Evolutionary conservation across 1,284 basidiomycete species (phyloP).

Genomic region (Cutaneotrichosporon spelunceum): DNA sequence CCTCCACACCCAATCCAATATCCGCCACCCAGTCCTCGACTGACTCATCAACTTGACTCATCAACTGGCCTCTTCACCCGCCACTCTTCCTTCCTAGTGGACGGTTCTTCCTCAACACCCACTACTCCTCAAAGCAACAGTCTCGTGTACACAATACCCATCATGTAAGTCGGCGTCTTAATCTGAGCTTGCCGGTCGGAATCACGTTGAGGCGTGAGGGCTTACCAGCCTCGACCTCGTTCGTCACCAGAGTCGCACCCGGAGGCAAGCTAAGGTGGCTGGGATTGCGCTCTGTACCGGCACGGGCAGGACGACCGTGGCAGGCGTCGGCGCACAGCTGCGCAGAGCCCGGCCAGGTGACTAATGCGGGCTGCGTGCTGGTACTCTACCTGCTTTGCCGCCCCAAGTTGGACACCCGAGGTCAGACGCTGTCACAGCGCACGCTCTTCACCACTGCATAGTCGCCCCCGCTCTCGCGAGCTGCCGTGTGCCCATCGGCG

Average conservation of each 20-base stretch:
- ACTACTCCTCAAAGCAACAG: background rate
- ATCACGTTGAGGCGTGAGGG: background rate
- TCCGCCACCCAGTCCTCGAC: background rate
- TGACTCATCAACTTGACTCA: background rate
- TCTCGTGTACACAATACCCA: background rate
- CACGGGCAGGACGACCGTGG: no score
- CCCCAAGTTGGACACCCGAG: no score
- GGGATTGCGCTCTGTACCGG: no score
- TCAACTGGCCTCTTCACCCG: no score
- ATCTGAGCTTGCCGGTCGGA: background rate
- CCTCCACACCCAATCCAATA: no score
- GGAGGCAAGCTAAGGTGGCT: background rate
- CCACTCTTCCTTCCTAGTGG: background rate
- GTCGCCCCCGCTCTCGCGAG: background rate
- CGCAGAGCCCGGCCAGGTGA: background rate
- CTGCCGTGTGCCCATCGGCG: background rate
- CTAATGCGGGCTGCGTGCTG: background rate
- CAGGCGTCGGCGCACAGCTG: no score
- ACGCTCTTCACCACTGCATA: background rate
- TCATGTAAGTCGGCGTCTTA: constrained; percentile 5
- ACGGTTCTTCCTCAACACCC: constrained; percentile 1
- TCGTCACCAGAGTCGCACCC: background rate
- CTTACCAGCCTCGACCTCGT: background rate
- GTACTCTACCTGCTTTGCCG: no score
- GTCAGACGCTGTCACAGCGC: background rate